Evolutionary conservation across 768 basidiomycete genomes (phyloP), one percentile per base, ranked within the genome.

Genomic region (Trichaptum fuscoviolaceum): DNA sequence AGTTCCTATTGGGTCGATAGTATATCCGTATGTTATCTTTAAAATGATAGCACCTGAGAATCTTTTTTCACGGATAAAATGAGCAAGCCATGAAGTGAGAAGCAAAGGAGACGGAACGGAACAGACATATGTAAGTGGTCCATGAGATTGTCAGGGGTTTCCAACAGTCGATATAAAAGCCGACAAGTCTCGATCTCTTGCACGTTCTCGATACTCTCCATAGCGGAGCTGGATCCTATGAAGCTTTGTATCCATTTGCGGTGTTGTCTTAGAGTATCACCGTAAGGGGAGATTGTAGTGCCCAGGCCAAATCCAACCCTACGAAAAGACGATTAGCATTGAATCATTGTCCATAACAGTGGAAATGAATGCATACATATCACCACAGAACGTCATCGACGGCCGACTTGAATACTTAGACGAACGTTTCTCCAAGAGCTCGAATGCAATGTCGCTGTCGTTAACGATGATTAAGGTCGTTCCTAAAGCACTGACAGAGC

Each of bases 11-110:
- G 42, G 42, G 57, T 67, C 59, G 59, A 69, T 64, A 15, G 69
- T 64, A 64, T 73, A 72, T 7, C 73, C 73, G 59, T 73, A 72
- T 2, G 71, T 57, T 5, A 73, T 42, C 24, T 68, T 68, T 23
- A 74, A 36, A n/a, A 72, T 70, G 9, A 72, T 67, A 7, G 69
- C 64, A 7, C 72, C 72, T 20, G 69, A 20, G 15, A 81, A 81
- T 76, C 75, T 20, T 83, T 17, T n/a, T 30, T 8, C 30, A 30
- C 4, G 30, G 30, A 30, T 3, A 52, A 52, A 52, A 52, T 4
- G 42, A 52, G 20, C 15, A 52, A 52, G 42, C 12, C 10, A 52
- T 12, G 10, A 52, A 52, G 8, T 30, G 4, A 12, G 42, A 52
- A 12, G 42, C 12, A 15, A 2, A 52, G 15, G 5, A 52, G 42